Conservation (phyloP, 495 filamentous ascomycete genomes). For the Podospora australis region DNA sequence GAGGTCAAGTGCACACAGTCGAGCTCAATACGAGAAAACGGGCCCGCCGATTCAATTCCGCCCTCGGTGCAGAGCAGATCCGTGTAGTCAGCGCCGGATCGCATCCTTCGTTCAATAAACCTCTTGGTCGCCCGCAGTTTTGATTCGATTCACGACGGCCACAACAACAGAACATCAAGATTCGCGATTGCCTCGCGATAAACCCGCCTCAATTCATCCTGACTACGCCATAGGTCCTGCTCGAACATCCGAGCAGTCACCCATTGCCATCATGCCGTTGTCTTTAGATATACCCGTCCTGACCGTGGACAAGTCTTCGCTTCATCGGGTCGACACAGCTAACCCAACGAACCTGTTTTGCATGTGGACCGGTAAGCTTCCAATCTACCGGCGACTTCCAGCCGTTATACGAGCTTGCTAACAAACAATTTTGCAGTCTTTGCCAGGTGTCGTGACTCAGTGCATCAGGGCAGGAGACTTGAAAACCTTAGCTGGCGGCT, state of each 20-base stretch:
- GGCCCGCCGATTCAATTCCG: constrained; percentile 3
- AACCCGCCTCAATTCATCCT: constrained; percentile 13
- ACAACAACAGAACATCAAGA: constrained; percentile 7
- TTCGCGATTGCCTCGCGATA: constrained; percentile 19
- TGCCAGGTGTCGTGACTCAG: constrained; percentile 86
- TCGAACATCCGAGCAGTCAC: constrained; percentile 27
- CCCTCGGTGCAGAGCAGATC: constrained; percentile 30
- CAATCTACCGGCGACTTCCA: too few relatives aligned
- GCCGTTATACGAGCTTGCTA: too few relatives aligned
- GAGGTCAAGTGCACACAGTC: not conserved
- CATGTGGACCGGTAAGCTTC: constrained; percentile 90
- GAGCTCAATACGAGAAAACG: not conserved
- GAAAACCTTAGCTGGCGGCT: constrained; percentile 96
- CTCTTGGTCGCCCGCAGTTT: constrained; percentile 3
- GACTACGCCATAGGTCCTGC: constrained; percentile 16
- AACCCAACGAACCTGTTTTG: constrained; percentile 91
- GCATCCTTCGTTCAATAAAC: constrained; percentile 12
- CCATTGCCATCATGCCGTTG: constrained; percentile 27
- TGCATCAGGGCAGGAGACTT: constrained; percentile 85
- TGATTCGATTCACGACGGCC: not conserved
- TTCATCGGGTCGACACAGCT: constrained; percentile 88
- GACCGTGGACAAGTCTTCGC: constrained; percentile 76
- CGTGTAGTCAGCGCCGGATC: constrained; percentile 11
- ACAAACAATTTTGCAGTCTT: constrained; percentile 66
- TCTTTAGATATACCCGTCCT: constrained; percentile 49